Evolutionary conservation across 805 yeast genomes (phyloP).

Genomic region (Cyberlindnera bimundalis): DNA sequence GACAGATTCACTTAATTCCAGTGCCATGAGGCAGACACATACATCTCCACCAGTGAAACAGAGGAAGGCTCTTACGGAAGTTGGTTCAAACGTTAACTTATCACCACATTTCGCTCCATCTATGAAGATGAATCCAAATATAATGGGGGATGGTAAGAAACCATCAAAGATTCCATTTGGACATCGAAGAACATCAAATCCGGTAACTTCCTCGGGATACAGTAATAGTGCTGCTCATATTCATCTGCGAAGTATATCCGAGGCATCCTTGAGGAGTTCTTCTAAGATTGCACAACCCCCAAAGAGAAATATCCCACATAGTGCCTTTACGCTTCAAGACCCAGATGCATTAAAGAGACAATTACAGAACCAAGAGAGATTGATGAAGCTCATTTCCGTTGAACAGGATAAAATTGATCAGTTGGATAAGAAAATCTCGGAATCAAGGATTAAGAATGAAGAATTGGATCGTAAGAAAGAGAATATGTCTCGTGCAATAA

Average conservation of each 20-base stretch:
- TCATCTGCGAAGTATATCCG: constrained; percentile 2
- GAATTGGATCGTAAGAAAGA: constrained; percentile 6
- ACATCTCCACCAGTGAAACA: constrained; percentile 24
- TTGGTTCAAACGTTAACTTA: constrained; percentile 15
- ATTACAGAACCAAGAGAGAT: constrained; percentile 10
- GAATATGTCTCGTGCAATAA: constrained; percentile 1
- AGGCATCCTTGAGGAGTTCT: not conserved
- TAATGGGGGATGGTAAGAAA: too few relatives aligned
- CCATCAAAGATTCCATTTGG: not conserved
- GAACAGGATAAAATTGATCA: constrained; percentile 12
- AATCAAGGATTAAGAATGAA: constrained; percentile 5
- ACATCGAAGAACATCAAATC: not conserved
- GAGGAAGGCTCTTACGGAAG: constrained; percentile 22
- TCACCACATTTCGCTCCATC: constrained; percentile 17
- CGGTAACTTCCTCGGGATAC: not conserved
- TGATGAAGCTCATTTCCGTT: constrained; percentile 10
- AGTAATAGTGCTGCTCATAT: constrained; percentile 2
- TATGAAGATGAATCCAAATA: constrained; percentile 1
- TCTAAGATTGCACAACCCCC: constrained; percentile 4
- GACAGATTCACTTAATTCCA: constrained; percentile 1
- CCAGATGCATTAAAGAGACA: constrained; percentile 18
- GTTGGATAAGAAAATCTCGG: constrained; percentile 11
- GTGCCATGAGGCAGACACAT: constrained; percentile 6
- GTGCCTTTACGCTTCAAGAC: constrained; percentile 7
- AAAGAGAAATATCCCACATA: not conserved